phyloP scores from a whole-genome alignment of 2,329 filamentous ascomycete species.

The Ceratocystis alfenasii region DNA sequence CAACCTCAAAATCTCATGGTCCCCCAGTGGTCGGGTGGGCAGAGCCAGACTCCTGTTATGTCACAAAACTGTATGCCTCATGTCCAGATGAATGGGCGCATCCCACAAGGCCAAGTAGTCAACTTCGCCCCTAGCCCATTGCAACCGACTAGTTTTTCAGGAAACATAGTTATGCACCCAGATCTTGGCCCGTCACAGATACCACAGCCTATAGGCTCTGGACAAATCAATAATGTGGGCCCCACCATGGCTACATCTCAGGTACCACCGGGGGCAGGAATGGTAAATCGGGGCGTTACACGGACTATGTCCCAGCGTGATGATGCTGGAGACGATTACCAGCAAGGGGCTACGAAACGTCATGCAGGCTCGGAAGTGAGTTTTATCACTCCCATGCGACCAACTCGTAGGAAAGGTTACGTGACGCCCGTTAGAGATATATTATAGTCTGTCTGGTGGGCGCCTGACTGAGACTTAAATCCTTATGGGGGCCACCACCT shows the following conservation, averaged over 20 bases:
- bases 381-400: neutral
- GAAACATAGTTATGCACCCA: neutral
- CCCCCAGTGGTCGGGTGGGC: neutral
- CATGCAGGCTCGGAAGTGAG: neutral
- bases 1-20: too few species aligned
- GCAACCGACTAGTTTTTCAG: neutral
- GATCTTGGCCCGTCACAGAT: neutral
- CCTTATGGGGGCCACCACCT: neutral
- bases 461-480: neutral
- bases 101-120: neutral
- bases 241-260: neutral
- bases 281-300: neutral
- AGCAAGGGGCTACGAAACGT: neutral
- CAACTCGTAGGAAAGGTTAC: neutral
- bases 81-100: neutral
- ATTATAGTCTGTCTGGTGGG: neutral
- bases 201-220: neutral
- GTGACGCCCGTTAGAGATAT: neutral
- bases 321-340: neutral
- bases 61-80: neutral
- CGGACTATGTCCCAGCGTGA: slow-evolving; percentile 10
- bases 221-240: neutral
- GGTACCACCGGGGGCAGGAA: neutral
- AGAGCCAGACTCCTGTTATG: neutral
- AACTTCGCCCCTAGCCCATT: neutral